Evolutionary conservation across 768 basidiomycete genomes (phyloP), one percentile per base, ranked within the genome.

Genomic region (Daedaleopsis sinensis): DNA sequence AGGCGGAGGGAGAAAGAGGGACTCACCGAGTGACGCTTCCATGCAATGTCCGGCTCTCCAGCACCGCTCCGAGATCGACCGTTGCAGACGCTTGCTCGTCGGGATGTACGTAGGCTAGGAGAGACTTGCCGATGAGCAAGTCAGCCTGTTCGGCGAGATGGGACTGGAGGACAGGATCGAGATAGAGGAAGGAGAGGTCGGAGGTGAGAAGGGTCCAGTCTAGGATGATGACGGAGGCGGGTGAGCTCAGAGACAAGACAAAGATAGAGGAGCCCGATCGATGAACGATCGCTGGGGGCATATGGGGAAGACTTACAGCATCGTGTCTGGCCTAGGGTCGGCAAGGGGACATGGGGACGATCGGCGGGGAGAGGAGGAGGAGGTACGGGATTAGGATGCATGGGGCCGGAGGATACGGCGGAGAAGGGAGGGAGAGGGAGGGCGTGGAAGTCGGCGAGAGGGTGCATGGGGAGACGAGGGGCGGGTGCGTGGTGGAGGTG

Each of bases 121-220:
- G 82, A 18, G 86, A 85, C 70, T 84, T 85, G 64, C 88, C 90
- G 61, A 90, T 77, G 67, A 94, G 82, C 35, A 77, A 70, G n/a
- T 83, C 78, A 0, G 90, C 87, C 73, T 94, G 86, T 54, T 84
- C 81, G 39, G 80, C 84, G 67, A 94, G 87, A 72, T 94, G 92
- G 70, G 65, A 73, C 15, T 84, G 79, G 63, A 94, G 81, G 57
- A 91, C 87, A 61, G 93, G 93, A 77, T 94, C 93, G 64, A 93
- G 81, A 75, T 91, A 93, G 62, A 94, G 84, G 75, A 93, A 93
- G 53, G 83, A 77, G 52, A 94, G 83, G 72, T 89, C 83, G 50
- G 88, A 73, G n/a, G 87, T 86, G 68, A 94, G 81, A 64, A 94
- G 78, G 27, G 90, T 77, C 93, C 93, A 94, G 78, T 93, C 91